Conservation (phyloP, 371 early-diverging fungal genomes). For the Mortierella sp. region DNA sequence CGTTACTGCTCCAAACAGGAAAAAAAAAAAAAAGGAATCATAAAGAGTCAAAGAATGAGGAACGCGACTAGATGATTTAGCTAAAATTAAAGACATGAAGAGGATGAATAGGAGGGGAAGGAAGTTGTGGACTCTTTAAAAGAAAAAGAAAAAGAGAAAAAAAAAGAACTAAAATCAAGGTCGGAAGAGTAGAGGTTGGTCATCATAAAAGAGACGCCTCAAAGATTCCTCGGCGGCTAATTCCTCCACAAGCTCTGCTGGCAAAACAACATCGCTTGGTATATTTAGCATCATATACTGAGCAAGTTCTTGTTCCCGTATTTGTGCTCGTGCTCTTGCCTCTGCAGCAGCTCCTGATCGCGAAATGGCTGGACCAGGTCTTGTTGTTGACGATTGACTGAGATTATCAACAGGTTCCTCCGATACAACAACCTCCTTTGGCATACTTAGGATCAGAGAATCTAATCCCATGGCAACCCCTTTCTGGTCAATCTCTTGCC, state of each 20-base stretch:
- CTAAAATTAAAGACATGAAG: too few relatives aligned
- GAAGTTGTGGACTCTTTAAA: too few relatives aligned
- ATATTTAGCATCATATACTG: neutral
- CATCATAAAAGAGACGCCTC: slow-evolving; percentile 9
- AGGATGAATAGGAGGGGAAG: too few relatives aligned
- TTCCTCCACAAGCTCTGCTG: slow-evolving; percentile 18
- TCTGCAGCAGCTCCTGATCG: neutral
- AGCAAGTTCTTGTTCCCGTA: neutral
- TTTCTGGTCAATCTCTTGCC: slow-evolving; percentile 46
- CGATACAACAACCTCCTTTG: neutral
- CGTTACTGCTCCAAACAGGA: too few relatives aligned
- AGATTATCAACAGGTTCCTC: neutral
- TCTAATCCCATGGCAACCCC: slow-evolving; percentile 40
- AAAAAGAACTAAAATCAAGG: too few relatives aligned
- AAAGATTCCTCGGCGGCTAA: slow-evolving; percentile 15
- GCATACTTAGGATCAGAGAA: slow-evolving; percentile 23
- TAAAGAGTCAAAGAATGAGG: too few relatives aligned
- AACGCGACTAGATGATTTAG: too few relatives aligned
- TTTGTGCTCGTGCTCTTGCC: neutral
- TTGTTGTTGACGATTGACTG: neutral
- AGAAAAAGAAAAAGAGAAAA: too few relatives aligned
- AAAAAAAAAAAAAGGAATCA: too few relatives aligned
- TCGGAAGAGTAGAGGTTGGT: slow-evolving; percentile 18
- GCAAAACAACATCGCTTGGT: slow-evolving; percentile 12
- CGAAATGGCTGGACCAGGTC: neutral